A percentile compares a stretch with the other conserved stretches of the same genome.
Evolutionary conservation across 768 basidiomycete genomes (phyloP).

Genomic region (Podaxis sp.): DNA sequence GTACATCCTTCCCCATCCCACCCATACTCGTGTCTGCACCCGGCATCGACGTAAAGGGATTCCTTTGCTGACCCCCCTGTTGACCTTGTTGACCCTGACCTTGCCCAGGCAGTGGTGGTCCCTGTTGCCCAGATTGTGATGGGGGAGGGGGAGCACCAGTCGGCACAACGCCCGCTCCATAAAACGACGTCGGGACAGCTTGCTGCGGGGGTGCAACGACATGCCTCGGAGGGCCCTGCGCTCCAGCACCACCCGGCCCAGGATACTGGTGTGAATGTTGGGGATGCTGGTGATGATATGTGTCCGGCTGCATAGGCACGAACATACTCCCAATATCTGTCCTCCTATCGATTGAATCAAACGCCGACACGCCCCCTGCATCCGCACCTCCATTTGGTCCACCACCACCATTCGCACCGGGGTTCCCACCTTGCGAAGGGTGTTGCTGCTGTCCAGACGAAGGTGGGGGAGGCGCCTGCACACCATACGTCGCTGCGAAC

Average conservation of each 20-base stretch:
- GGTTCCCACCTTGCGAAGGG: constrained; percentile 24
- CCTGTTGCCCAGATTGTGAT: constrained; percentile 13
- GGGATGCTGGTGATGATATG: constrained; percentile 32
- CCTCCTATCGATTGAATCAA: constrained; percentile 60
- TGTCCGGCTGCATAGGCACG: constrained; percentile 81
- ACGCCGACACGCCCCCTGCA: constrained; percentile 26
- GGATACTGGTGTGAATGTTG: constrained; percentile 38
- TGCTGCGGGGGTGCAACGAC: constrained; percentile 41
- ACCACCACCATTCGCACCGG: background rate
- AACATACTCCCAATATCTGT: constrained; percentile 67
- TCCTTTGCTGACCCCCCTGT: constrained; percentile 28
- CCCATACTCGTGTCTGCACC: constrained; percentile 22
- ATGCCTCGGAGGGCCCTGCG: constrained; percentile 36
- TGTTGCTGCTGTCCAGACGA: constrained; percentile 30
- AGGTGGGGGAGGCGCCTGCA: background rate
- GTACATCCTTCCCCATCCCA: constrained; percentile 51
- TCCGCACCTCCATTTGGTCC: background rate
- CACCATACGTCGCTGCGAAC: constrained; percentile 51
- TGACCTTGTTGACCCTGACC: constrained; percentile 1
- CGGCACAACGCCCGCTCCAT: constrained; percentile 56
- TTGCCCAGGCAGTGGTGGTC: background rate
- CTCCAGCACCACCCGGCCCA: constrained; percentile 20
- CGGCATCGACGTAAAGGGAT: constrained; percentile 27
- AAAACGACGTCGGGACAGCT: constrained; percentile 61
- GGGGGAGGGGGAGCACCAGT: constrained; percentile 34